phyloP scores from a whole-genome alignment of 1,284 basidiomycete species.

The Pterulicium gracile region DNA sequence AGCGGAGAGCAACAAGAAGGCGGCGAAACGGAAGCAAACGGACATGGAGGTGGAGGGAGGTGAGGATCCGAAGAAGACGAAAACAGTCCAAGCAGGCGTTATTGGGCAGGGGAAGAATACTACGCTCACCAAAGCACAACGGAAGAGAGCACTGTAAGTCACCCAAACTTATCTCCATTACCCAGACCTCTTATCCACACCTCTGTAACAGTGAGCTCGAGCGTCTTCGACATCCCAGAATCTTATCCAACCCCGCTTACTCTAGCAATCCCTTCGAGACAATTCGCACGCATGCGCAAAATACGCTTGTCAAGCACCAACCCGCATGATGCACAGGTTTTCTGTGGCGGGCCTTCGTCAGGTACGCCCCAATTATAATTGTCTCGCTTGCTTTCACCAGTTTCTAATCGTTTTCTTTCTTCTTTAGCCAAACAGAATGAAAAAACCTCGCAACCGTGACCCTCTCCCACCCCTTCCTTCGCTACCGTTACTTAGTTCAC shows the following conservation, averaged over 20 bases:
- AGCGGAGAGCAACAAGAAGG: constrained; percentile 2
- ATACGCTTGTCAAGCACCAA: constrained; percentile 55
- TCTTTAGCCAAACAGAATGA: no score
- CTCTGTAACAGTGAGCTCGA: constrained; percentile 45
- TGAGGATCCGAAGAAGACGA: constrained; percentile 17
- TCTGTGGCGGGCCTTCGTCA: no score
- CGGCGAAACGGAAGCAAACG: constrained; percentile 9
- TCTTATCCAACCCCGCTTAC: constrained; percentile 59
- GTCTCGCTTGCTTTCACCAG: no score
- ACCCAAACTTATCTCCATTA: constrained; percentile 6
- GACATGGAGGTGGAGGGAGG: constrained; percentile 2
- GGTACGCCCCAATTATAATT: no score
- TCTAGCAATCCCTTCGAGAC: constrained; percentile 65
- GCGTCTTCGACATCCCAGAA: constrained; percentile 57
- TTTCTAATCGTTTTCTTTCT: no score
- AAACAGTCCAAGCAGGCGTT: constrained; percentile 26
- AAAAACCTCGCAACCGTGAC: no score
- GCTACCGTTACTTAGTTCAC: no score
- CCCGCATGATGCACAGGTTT: no score
- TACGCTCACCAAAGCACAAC: constrained; percentile 53
- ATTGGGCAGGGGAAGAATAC: constrained; percentile 61
- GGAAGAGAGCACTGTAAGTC: constrained; percentile 63
- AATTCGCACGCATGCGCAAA: constrained; percentile 71
- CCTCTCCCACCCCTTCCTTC: no score
- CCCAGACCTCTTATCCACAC: constrained; percentile 6